phyloP scores from a whole-genome alignment of 1,139 yeast genomes.

The Hemisphaericaspora xylofermentans region DNA sequence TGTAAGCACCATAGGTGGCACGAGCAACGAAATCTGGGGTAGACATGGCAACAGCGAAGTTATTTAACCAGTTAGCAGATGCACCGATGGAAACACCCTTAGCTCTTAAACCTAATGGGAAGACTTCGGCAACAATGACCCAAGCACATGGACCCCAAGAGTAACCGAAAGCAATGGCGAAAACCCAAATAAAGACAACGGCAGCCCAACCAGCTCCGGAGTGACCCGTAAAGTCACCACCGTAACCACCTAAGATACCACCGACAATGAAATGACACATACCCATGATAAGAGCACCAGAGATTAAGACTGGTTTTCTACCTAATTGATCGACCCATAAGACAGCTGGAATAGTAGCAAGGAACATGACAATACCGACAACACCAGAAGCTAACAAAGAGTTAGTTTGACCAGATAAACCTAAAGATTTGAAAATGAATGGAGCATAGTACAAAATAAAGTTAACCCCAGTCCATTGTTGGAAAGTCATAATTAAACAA shows the following conservation, averaged over 20 bases:
- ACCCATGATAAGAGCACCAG: conserved; percentile 15
- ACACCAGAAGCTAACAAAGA: conserved; percentile 48
- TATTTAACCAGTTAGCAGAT: conserved; percentile 41
- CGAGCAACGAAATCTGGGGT: conserved; percentile 28
- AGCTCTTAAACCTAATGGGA: conserved; percentile 27
- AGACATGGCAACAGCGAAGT: conserved; percentile 38
- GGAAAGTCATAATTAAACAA: conserved; percentile 59
- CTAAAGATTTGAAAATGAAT: conserved; percentile 19
- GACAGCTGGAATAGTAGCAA: conserved; percentile 36
- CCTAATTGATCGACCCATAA: conserved; percentile 23
- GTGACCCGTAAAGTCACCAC: conserved; percentile 14
- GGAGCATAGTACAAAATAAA: conserved; percentile 70
- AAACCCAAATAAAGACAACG: conserved; percentile 36
- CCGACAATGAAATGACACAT: conserved; percentile 23
- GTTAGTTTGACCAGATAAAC: conserved; percentile 18
- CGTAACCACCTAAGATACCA: conserved; percentile 57
- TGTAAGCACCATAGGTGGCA: conserved; percentile 22
- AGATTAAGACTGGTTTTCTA: conserved; percentile 14
- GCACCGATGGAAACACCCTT: conserved; percentile 36
- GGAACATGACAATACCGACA: conserved; percentile 45
- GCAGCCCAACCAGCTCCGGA: conserved; percentile 42
- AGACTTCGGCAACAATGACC: conserved; percentile 21
- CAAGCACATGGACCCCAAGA: conserved; percentile 35
- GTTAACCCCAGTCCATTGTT: conserved; percentile 71
- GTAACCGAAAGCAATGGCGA: conserved; percentile 27